A percentile compares a stretch with the other conserved stretches of the same genome.
These are phyloP conservation scores for Rhizopus arrhizus DNA, from an alignment of 371 early-diverging fungal genomes.

Conservation along the genomic window DNA sequence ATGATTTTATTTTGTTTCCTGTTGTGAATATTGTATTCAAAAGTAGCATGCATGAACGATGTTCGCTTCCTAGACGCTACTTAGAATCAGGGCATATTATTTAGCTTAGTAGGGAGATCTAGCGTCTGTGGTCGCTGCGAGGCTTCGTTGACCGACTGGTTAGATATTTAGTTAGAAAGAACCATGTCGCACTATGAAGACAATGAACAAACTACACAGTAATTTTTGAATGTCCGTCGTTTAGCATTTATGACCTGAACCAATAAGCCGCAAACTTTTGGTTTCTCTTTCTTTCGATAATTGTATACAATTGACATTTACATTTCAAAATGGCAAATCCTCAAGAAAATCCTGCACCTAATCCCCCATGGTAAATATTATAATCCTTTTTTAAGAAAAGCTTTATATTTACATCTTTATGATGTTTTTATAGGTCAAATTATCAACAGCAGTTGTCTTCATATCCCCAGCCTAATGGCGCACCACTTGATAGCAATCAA, in stretches of 20 bases:
- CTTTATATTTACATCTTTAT: neutral
- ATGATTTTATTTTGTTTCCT: too few species aligned
- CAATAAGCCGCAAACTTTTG: slow-evolving; percentile 6
- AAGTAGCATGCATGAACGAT: too few species aligned
- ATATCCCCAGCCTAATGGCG: slow-evolving; percentile 12
- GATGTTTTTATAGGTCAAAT: slow-evolving; percentile 19
- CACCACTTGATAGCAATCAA: neutral
- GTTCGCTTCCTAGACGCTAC: too few species aligned
- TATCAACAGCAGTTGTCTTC: slow-evolving; percentile 28
- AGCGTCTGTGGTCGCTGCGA: too few species aligned
- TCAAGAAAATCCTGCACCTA: slow-evolving; percentile 26
- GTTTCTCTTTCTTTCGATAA: slow-evolving; percentile 6
- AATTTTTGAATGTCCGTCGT: neutral
- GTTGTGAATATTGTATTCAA: too few species aligned
- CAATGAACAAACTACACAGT: too few species aligned
- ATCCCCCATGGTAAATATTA: slow-evolving; percentile 29
- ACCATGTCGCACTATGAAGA: too few species aligned
- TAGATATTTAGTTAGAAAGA: too few species aligned
- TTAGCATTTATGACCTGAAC: neutral
- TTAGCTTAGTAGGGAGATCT: too few species aligned
- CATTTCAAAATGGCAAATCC: slow-evolving; percentile 29
- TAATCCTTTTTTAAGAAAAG: neutral
- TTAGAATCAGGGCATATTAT: too few species aligned
- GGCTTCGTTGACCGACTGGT: too few species aligned
- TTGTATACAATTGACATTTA: neutral